A percentile compares a stretch with the other conserved stretches of the same genome.
These are phyloP conservation scores for Colletotrichum gigasporum DNA, from an alignment of 2,329 filamentous ascomycete species.

Conservation along the genomic window DNA sequence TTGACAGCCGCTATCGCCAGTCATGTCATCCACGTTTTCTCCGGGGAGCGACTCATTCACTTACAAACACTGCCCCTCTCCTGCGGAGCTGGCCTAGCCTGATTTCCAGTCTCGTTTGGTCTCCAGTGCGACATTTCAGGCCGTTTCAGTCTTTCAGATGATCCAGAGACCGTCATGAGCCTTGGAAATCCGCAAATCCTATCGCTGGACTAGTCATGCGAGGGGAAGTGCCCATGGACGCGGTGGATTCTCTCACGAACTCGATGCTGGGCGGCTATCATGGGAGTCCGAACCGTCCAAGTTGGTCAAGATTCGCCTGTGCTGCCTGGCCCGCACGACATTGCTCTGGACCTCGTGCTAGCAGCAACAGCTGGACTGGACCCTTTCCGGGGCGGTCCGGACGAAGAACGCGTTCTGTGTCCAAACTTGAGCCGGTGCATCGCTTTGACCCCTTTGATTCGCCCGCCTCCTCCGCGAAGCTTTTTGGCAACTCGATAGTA, in stretches of 20 bases:
- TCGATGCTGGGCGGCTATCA: background rate
- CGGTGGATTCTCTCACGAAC: no score
- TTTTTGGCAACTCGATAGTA: background rate
- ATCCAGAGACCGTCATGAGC: background rate
- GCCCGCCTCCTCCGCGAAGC: background rate
- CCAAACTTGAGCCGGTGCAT: background rate
- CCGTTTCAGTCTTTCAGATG: constrained; percentile 16
- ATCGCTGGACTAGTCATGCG: background rate
- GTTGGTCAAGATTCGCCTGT: background rate
- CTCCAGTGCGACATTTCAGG: constrained; percentile 7
- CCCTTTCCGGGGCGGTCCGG: background rate
- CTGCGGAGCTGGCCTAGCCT: constrained; percentile 9
- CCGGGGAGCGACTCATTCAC: constrained; percentile 11
- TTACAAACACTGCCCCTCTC: background rate
- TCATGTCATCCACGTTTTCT: background rate
- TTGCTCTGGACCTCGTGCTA: background rate
- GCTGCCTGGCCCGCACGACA: background rate
- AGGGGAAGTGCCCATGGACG: background rate
- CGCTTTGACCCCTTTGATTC: background rate
- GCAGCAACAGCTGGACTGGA: background rate
- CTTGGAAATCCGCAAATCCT: background rate
- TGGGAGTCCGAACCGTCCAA: background rate
- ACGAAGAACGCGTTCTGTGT: no score
- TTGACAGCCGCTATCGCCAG: background rate
- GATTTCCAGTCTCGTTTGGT: constrained; percentile 12